phyloP scores from a whole-genome alignment of 306 rosid genomes.

The Carpinus fangiana region DNA sequence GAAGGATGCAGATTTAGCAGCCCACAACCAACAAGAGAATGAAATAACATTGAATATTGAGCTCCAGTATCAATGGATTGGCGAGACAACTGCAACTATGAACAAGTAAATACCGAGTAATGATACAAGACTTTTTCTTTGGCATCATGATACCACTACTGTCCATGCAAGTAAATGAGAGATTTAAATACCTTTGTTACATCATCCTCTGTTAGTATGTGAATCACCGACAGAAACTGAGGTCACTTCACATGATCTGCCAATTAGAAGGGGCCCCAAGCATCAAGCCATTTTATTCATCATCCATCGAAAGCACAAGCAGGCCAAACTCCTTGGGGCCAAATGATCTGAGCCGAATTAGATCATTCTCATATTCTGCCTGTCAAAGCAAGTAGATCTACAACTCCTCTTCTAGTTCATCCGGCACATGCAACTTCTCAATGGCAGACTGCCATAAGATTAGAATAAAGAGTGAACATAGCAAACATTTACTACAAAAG shows the following conservation, averaged over 20 bases:
- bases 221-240: slow-evolving; percentile 44
- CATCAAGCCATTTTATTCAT: slow-evolving; percentile 33
- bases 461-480: slow-evolving; percentile 4
- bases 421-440: slow-evolving; percentile 95
- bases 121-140: slow-evolving; percentile 37
- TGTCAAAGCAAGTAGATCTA: slow-evolving; percentile 32
- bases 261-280: slow-evolving; percentile 26
- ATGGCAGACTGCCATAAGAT: slow-evolving; percentile 79
- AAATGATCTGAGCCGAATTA: slow-evolving; percentile 33
- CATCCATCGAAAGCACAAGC: slow-evolving; percentile 67
- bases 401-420: slow-evolving; percentile 83
- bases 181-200: slow-evolving; percentile 33
- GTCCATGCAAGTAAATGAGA: slow-evolving; percentile 19
- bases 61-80: neutral
- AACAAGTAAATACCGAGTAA: slow-evolving; percentile 33
- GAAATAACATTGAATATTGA: neutral
- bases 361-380: slow-evolving; percentile 30
- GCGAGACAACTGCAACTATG: neutral
- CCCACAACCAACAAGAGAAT: neutral
- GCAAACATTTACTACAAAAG: neutral
- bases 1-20: too few species aligned
- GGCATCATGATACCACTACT: slow-evolving; percentile 27
- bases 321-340: slow-evolving; percentile 34
- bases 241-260: slow-evolving; percentile 29
- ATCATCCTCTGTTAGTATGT: slow-evolving; percentile 35